Conservation (phyloP, 176 grass and related monocot species). For the Raddia distichophylla region DNA sequence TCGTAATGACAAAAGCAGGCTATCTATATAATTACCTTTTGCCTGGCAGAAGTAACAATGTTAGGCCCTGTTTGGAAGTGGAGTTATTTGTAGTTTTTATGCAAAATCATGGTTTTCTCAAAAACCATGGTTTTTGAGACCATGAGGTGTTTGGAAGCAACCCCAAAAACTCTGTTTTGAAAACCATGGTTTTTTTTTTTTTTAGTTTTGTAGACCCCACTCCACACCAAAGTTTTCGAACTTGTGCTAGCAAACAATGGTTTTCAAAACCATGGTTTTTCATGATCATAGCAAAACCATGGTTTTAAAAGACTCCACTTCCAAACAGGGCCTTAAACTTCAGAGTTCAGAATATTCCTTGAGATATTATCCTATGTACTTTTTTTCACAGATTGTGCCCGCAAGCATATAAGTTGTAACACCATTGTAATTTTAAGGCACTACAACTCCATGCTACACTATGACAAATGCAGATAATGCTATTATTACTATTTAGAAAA, state of each 20-base stretch:
- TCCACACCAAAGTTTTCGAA: too few relatives aligned
- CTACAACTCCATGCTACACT: background rate
- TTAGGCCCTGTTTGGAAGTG: background rate
- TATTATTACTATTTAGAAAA: conserved; percentile 22
- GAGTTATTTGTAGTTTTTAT: too few relatives aligned
- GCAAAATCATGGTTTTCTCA: too few relatives aligned
- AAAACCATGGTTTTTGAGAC: too few relatives aligned
- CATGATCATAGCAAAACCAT: too few relatives aligned
- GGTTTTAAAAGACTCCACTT: too few relatives aligned
- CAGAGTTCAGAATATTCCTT: background rate
- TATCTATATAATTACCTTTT: background rate
- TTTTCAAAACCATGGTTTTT: too few relatives aligned
- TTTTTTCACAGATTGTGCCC: background rate
- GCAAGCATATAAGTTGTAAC: background rate
- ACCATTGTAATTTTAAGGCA: background rate
- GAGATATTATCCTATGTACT: background rate
- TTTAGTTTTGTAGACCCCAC: too few relatives aligned
- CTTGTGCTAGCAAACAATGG: too few relatives aligned
- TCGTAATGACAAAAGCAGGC: background rate
- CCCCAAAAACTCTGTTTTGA: too few relatives aligned
- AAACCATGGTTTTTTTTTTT: too few relatives aligned
- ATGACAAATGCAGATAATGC: background rate
- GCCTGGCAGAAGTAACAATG: background rate
- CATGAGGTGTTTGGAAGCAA: too few relatives aligned
- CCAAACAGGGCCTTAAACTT: background rate